These are phyloP conservation scores for Kwoniella sp. DNA, from an alignment of 768 basidiomycete genomes.

Conservation along the genomic window DNA sequence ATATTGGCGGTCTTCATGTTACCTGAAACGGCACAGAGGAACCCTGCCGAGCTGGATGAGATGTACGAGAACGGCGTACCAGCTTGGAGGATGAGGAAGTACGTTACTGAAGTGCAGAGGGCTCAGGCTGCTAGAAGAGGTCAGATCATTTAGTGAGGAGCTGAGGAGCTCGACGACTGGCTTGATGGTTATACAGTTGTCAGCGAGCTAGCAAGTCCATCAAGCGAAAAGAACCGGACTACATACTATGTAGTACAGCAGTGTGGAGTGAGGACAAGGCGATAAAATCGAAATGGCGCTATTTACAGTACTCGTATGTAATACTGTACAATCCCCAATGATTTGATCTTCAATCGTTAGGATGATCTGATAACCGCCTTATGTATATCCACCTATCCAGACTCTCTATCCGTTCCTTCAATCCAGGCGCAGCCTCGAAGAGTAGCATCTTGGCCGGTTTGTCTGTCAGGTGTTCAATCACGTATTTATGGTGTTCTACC, in stretches of 20 bases:
- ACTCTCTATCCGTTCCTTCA: neutral
- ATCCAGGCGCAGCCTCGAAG: neutral
- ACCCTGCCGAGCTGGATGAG: slow-evolving; percentile 35
- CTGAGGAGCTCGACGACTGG: neutral
- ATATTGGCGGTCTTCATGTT: slow-evolving; percentile 7
- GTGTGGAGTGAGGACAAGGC: too few species aligned
- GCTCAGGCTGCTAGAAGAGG: slow-evolving; percentile 14
- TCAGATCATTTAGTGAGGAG: neutral
- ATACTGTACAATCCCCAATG: too few species aligned
- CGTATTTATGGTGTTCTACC: neutral
- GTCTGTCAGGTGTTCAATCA: neutral
- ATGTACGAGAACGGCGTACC: slow-evolving; percentile 28
- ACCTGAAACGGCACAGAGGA: slow-evolving; percentile 25
- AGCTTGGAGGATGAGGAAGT: slow-evolving; percentile 22
- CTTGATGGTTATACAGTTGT: too few species aligned
- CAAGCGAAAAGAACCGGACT: too few species aligned
- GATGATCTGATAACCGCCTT: too few species aligned
- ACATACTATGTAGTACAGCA: too few species aligned
- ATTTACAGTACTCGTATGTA: too few species aligned
- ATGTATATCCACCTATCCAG: neutral
- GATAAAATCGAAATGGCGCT: too few species aligned
- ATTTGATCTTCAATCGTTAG: too few species aligned
- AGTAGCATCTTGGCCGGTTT: neutral
- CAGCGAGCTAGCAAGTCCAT: too few species aligned
- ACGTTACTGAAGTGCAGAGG: slow-evolving; percentile 26